These are phyloP conservation scores for Rhizophagus sp. DNA, from an alignment of 192 early-diverging fungal genomes.

Conservation along the genomic window DNA sequence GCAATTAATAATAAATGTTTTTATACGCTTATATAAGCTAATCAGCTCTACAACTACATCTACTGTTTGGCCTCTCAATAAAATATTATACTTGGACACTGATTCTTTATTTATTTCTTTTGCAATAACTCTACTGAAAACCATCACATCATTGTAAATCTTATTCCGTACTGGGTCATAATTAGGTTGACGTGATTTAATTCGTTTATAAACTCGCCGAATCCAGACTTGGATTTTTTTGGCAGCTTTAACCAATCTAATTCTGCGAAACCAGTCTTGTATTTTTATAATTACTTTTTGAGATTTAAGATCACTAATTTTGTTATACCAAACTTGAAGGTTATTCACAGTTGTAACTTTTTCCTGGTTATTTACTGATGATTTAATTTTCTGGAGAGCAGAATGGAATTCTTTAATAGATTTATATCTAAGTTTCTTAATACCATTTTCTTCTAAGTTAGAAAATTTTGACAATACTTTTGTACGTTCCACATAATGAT, in stretches of 20 bases:
- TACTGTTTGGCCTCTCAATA: conserved; percentile 16
- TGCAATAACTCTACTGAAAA: background rate
- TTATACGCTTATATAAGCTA: background rate
- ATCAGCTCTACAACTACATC: conserved; percentile 14
- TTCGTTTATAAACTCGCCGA: background rate
- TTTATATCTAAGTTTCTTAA: background rate
- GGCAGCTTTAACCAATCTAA: too few species aligned
- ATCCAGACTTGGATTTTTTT: background rate
- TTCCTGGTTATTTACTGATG: background rate
- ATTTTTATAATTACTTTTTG: conserved; percentile 11
- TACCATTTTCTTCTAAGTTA: background rate
- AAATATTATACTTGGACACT: conserved; percentile 1
- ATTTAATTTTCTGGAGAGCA: conserved; percentile 5
- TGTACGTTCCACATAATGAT: background rate
- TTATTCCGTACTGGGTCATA: background rate
- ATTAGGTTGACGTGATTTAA: conserved; percentile 1
- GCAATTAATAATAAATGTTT: background rate
- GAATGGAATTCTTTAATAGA: conserved; percentile 16
- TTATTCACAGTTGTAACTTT: background rate
- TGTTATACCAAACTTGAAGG: background rate
- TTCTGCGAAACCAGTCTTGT: background rate
- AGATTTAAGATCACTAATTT: background rate
- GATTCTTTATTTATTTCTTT: background rate
- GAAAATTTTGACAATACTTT: background rate
- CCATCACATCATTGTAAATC: background rate